A percentile compares a stretch with the other conserved stretches of the same genome.
Conservation (phyloP, 345 rosid genomes). For the Lepidium didymum region DNA sequence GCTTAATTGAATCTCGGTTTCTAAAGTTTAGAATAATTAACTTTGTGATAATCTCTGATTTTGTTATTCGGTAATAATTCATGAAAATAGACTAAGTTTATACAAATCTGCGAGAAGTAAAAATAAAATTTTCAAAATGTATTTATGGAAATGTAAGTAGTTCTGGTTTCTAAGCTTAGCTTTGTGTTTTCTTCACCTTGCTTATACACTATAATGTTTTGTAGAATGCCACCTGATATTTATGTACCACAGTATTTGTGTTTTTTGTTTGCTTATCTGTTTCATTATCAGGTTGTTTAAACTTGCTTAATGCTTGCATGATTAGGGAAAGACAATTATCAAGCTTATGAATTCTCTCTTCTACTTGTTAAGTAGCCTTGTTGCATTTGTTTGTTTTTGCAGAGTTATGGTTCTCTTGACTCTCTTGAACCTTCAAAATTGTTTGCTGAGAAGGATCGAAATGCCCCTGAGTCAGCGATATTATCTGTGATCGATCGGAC, state of each 20-base stretch:
- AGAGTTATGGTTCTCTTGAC: constrained; percentile 68
- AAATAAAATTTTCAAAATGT: neutral
- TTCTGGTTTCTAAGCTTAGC: neutral
- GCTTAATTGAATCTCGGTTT: neutral
- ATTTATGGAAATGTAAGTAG: neutral
- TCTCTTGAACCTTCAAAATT: constrained; percentile 53
- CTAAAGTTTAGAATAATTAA: neutral
- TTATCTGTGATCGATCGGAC: constrained; percentile 61
- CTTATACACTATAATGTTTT: neutral
- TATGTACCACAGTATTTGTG: neutral
- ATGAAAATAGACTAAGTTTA: too few relatives aligned
- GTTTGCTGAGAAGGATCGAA: constrained; percentile 44
- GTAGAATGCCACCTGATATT: neutral
- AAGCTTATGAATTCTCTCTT: neutral
- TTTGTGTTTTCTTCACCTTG: too few relatives aligned
- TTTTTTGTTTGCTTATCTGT: neutral
- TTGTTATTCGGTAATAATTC: neutral
- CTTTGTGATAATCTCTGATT: neutral
- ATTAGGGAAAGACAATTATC: neutral
- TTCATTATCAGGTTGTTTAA: neutral
- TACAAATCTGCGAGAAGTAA: neutral
- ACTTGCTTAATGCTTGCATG: neutral
- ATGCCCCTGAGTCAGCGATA: constrained; percentile 28
- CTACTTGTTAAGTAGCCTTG: neutral
- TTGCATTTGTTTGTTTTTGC: neutral